A percentile compares a stretch with the other conserved stretches of the same genome.
Conservation (phyloP, 2,329 filamentous ascomycete species). For the Colletotrichum sp. region DNA sequence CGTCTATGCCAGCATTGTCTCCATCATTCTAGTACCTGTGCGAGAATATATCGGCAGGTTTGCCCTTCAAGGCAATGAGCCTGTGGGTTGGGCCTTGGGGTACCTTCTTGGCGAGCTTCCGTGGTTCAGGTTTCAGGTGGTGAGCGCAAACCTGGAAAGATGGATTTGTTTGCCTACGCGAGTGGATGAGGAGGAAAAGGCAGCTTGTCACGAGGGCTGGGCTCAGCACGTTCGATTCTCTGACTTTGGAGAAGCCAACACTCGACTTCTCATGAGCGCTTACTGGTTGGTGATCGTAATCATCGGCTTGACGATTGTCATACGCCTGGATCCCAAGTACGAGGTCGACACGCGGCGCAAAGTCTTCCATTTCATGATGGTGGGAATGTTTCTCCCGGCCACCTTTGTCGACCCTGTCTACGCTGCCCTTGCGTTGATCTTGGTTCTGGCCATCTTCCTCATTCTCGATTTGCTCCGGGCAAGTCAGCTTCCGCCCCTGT, state of each 20-base stretch:
- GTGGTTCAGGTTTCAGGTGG: slow-evolving; percentile 73
- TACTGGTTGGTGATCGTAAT: slow-evolving; percentile 78
- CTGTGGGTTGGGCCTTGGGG: slow-evolving; percentile 89
- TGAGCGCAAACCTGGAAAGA: slow-evolving; percentile 69
- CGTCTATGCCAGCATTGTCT: slow-evolving; percentile 72
- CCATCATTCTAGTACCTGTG: slow-evolving; percentile 73
- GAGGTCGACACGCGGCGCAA: slow-evolving; percentile 97
- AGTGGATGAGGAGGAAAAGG: slow-evolving; percentile 28
- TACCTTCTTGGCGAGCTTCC: slow-evolving; percentile 85
- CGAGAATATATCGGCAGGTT: slow-evolving; percentile 70
- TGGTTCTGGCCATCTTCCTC: slow-evolving; percentile 84
- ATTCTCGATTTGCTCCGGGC: slow-evolving; percentile 89
- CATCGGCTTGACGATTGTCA: slow-evolving; percentile 75
- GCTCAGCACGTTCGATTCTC: slow-evolving; percentile 68
- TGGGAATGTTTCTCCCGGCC: slow-evolving; percentile 89
- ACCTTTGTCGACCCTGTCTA: slow-evolving; percentile 88
- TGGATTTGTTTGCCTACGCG: slow-evolving; percentile 77
- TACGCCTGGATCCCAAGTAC: slow-evolving; percentile 75
- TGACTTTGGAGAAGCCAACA: slow-evolving; percentile 77
- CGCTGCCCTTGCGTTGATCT: slow-evolving; percentile 76
- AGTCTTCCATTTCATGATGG: slow-evolving; percentile 98
- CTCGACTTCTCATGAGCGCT: slow-evolving; percentile 74
- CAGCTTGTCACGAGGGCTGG: slow-evolving; percentile 59
- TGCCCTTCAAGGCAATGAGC: slow-evolving; percentile 76
- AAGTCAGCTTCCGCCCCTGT: slow-evolving; percentile 88